A percentile compares a stretch with the other conserved stretches of the same genome.
Conservation (phyloP, 2,329 filamentous ascomycete genomes). For the Colletotrichum graminicola region DNA sequence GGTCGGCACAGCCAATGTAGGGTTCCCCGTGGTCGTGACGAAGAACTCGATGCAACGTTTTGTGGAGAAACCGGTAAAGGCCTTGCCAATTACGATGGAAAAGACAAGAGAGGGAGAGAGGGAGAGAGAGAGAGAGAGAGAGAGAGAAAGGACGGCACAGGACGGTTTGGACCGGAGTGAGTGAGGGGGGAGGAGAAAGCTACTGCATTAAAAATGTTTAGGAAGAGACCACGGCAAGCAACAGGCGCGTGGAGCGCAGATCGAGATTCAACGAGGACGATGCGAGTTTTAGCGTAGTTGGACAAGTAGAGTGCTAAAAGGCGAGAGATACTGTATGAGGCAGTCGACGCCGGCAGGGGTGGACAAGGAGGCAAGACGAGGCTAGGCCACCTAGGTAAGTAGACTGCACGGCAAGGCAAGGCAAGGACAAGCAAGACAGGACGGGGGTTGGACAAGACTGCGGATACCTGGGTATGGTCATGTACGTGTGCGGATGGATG, state of each 20-base stretch:
- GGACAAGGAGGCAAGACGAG: slow-evolving; percentile 10
- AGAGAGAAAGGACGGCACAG: slow-evolving; percentile 2
- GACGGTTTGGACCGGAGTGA: slow-evolving; percentile 2
- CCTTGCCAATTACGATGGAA: slow-evolving; percentile 14
- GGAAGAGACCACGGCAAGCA: slow-evolving; percentile 34
- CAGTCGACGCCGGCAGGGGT: slow-evolving; percentile 26
- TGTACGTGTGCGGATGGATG: neutral
- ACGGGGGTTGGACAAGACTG: neutral
- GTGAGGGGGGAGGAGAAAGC: neutral
- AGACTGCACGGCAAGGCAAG: neutral
- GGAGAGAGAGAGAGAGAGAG: neutral
- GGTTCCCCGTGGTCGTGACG: slow-evolving; percentile 38
- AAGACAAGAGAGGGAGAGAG: neutral
- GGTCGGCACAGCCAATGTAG: slow-evolving; percentile 13
- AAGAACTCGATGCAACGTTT: slow-evolving; percentile 39
- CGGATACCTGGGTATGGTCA: neutral
- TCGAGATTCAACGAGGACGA: slow-evolving; percentile 37
- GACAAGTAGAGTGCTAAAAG: slow-evolving; percentile 35
- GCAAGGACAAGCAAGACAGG: neutral
- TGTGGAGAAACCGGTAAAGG: slow-evolving; percentile 36
- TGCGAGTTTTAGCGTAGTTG: slow-evolving; percentile 37
- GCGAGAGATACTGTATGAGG: slow-evolving; percentile 37
- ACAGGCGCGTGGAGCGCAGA: slow-evolving; percentile 40
- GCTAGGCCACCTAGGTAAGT: neutral
- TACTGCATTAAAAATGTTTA: slow-evolving; percentile 3